These are phyloP conservation scores for Umbelopsis isabellina DNA, from an alignment of 192 early-diverging fungal genomes.

Conservation along the genomic window DNA sequence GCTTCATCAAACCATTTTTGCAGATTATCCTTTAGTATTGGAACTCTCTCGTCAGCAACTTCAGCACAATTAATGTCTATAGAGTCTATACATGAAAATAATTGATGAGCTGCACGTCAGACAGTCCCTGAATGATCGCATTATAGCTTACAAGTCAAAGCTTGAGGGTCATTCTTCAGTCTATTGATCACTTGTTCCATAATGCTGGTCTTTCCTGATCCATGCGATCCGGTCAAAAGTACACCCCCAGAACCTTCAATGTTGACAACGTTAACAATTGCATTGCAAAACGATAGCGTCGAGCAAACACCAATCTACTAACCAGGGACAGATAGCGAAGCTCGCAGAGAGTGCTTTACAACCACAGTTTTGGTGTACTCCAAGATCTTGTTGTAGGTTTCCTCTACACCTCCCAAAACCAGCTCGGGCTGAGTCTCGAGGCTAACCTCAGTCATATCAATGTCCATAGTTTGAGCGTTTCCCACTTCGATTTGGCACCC, in stretches of 20 bases:
- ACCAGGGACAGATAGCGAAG: slow-evolving; percentile 35
- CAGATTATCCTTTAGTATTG: slow-evolving; percentile 61
- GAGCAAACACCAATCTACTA: background rate
- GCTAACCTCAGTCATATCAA: background rate
- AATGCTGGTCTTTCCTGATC: slow-evolving; percentile 76
- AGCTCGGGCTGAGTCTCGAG: slow-evolving; percentile 12
- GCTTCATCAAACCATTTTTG: slow-evolving; percentile 65
- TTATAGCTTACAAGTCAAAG: slow-evolving; percentile 48
- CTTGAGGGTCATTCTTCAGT: slow-evolving; percentile 42
- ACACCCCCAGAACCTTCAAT: slow-evolving; percentile 55
- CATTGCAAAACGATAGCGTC: background rate
- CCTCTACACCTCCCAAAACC: slow-evolving; percentile 48
- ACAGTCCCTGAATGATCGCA: background rate
- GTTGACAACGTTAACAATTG: background rate
- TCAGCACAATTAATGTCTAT: slow-evolving; percentile 60
- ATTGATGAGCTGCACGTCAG: background rate
- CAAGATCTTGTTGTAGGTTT: slow-evolving; percentile 38
- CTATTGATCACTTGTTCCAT: slow-evolving; percentile 51
- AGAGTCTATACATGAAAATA: slow-evolving; percentile 40
- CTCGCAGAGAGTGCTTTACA: slow-evolving; percentile 42
- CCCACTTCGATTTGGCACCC: slow-evolving; percentile 12
- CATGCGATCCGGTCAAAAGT: slow-evolving; percentile 70
- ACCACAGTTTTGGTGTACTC: slow-evolving; percentile 48
- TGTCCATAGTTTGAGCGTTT: background rate
- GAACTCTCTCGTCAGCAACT: slow-evolving; percentile 58